These are phyloP conservation scores for Yarrowia keelungensis DNA, from an alignment of 805 yeast genomes.

Conservation along the genomic window DNA sequence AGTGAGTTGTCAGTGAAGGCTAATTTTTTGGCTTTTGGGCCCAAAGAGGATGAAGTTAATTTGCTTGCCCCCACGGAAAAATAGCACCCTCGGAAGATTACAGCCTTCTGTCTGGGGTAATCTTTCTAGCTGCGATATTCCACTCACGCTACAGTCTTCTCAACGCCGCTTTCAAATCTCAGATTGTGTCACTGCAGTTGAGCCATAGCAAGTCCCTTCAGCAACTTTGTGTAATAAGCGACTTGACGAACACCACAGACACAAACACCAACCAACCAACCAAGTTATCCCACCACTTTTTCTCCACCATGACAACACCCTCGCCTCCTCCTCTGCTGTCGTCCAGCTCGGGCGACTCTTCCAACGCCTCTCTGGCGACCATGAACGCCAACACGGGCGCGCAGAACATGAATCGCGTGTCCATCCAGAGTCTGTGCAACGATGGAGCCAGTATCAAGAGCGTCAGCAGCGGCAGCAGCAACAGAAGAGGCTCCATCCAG, in stretches of 20 bases:
- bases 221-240: not conserved
- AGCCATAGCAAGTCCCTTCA: not conserved
- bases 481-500: conserved; percentile 23
- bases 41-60: conserved; percentile 2
- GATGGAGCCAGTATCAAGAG: conserved; percentile 21
- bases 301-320: conserved; percentile 8
- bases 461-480: conserved; percentile 17
- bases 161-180: too few species aligned
- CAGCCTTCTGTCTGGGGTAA: conserved; percentile 18
- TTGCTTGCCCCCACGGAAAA: conserved; percentile 26
- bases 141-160: not conserved
- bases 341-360: conserved; percentile 36
- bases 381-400: not conserved
- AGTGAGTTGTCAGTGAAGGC: not conserved
- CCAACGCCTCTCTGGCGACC: conserved; percentile 29
- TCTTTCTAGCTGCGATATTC: not conserved
- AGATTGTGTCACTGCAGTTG: too few species aligned
- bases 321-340: conserved; percentile 31
- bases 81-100: conserved; percentile 24
- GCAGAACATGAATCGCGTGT: conserved; percentile 1
- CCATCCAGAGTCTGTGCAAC: conserved; percentile 27
- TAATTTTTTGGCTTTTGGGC: not conserved
- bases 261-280: not conserved
- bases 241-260: not conserved
- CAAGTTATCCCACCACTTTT: too few species aligned